A percentile compares a stretch with the other conserved stretches of the same genome.
Conservation (phyloP, 164 flowering plant species). For the Vitis rotundifolia region DNA sequence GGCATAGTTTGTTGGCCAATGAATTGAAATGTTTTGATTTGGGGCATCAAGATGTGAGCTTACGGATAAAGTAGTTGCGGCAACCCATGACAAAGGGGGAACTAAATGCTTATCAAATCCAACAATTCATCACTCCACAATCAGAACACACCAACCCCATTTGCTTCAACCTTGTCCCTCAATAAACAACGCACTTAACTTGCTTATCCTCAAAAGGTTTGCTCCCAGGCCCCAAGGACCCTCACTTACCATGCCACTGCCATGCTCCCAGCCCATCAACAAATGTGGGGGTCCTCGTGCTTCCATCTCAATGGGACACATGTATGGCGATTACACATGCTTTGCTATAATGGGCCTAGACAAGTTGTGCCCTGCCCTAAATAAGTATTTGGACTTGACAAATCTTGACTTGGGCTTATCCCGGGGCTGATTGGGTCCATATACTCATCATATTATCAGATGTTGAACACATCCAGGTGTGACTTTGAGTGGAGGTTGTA, state of each 20-base stretch:
- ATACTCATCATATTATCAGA: no score
- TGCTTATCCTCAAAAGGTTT: background rate
- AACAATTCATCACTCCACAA: background rate
- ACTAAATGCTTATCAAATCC: background rate
- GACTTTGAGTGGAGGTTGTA: no score
- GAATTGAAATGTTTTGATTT: slow-evolving; percentile 2
- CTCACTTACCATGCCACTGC: no score
- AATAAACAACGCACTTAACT: background rate
- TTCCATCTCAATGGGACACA: no score
- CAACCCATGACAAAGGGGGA: background rate
- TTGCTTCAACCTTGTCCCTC: slow-evolving; percentile 14
- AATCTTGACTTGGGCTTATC: no score
- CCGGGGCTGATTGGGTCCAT: no score
- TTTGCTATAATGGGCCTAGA: no score
- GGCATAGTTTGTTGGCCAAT: background rate
- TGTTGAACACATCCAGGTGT: no score
- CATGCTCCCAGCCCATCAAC: no score
- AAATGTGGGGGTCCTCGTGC: background rate
- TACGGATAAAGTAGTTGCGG: background rate
- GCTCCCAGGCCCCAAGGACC: background rate
- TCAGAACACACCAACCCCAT: slow-evolving; percentile 6
- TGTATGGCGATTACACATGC: no score
- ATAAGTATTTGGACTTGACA: no score
- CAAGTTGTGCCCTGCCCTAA: no score
- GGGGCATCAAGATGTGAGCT: background rate